phyloP scores from a whole-genome alignment of 2,329 filamentous ascomycete species.

The Neonectria hederae region DNA sequence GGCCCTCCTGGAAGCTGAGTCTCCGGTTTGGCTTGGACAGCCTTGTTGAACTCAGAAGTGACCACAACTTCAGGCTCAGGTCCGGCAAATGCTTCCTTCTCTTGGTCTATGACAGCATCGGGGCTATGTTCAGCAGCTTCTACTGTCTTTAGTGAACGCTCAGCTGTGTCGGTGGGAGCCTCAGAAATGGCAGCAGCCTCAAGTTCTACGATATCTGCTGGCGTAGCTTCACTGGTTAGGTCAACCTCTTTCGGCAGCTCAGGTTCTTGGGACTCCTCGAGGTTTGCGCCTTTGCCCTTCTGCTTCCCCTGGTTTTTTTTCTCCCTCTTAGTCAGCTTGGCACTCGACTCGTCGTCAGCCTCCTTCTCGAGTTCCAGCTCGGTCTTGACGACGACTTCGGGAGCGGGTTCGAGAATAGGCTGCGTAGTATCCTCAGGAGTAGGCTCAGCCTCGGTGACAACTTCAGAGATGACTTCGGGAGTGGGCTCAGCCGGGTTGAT shows the following conservation, averaged over 20 bases:
- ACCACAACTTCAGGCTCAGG: not conserved
- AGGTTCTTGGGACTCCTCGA: not conserved
- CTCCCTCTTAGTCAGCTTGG: constrained; percentile 4
- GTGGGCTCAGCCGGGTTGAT: not conserved
- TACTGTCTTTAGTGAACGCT: not conserved
- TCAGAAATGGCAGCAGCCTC: not conserved
- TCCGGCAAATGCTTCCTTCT: not conserved
- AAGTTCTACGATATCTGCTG: not conserved
- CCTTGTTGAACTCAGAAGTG: not conserved
- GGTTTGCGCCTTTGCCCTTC: constrained; percentile 21
- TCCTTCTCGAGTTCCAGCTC: not conserved
- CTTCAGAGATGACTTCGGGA: not conserved
- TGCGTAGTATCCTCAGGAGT: not conserved
- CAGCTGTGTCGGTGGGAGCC: not conserved
- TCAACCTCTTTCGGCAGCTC: not conserved
- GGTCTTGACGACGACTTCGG: not conserved
- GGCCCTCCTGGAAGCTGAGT: not conserved
- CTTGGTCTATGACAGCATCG: not conserved
- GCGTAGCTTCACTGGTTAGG: not conserved
- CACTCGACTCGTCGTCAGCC: not conserved
- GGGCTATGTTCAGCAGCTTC: not conserved
- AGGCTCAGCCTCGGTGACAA: not conserved
- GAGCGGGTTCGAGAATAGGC: not conserved
- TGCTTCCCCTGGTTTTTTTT: constrained; percentile 24
- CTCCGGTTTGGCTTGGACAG: not conserved